phyloP scores from a whole-genome alignment of 1,284 basidiomycete genomes.

The Trametes sp. region DNA sequence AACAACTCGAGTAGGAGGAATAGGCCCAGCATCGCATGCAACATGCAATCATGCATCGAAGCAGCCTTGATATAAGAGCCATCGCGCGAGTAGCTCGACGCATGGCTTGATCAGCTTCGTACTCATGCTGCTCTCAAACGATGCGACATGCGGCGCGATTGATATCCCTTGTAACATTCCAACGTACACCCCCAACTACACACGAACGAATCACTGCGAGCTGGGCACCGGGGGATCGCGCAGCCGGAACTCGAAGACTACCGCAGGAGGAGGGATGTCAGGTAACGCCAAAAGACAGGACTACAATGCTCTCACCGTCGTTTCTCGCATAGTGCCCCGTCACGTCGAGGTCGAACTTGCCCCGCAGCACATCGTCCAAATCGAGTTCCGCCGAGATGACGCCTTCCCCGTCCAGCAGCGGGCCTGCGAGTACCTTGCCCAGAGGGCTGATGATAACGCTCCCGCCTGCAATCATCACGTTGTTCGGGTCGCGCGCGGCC shows the following conservation, averaged over 20 bases:
- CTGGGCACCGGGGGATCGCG: slow-evolving; percentile 10
- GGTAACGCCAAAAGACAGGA: too few species aligned
- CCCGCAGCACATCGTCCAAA: slow-evolving; percentile 64
- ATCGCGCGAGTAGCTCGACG: too few species aligned
- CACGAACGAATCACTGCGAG: background rate
- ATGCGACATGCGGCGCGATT: too few species aligned
- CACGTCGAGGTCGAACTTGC: slow-evolving; percentile 78
- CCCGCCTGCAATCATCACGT: slow-evolving; percentile 74
- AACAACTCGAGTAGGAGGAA: too few species aligned
- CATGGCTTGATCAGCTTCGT: too few species aligned
- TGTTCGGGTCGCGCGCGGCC: slow-evolving; percentile 52
- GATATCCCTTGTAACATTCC: too few species aligned
- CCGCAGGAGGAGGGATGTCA: background rate
- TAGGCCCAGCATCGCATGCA: too few species aligned
- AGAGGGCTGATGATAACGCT: slow-evolving; percentile 74
- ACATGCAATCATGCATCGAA: too few species aligned
- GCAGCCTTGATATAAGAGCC: too few species aligned
- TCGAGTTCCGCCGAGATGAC: slow-evolving; percentile 72
- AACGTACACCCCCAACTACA: background rate
- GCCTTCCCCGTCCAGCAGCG: slow-evolving; percentile 65
- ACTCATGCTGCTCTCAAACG: too few species aligned
- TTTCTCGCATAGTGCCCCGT: slow-evolving; percentile 75
- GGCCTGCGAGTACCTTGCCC: slow-evolving; percentile 74
- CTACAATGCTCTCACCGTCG: slow-evolving; percentile 57
- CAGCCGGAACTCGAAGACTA: slow-evolving; percentile 34